phyloP scores from a whole-genome alignment of 768 basidiomycete species.

The Rhizopogon sp. region DNA sequence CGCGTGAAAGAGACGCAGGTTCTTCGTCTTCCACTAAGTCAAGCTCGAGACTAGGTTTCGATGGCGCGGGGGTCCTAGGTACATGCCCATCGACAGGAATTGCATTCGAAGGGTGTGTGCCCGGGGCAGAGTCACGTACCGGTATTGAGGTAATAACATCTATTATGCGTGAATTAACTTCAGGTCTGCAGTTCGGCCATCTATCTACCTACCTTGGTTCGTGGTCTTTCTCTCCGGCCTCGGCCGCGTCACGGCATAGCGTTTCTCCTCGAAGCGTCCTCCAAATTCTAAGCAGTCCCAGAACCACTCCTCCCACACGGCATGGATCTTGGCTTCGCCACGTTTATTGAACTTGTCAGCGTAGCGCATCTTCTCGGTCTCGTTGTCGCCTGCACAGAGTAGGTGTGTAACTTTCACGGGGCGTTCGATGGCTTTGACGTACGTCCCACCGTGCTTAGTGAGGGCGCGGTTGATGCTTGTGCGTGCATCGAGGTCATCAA shows the following conservation, averaged over 20 bases:
- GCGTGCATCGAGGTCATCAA: constrained; percentile 56
- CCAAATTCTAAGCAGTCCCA: constrained; percentile 85
- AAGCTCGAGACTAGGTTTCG: constrained; percentile 11
- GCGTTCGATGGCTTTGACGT: constrained; percentile 71
- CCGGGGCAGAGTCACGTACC: constrained; percentile 11
- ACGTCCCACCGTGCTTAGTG: constrained; percentile 56
- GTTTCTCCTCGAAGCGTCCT: constrained; percentile 60
- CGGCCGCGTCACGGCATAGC: constrained; percentile 54
- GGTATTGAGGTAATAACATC: constrained; percentile 3
- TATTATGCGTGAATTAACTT: background rate
- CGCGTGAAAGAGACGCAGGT: constrained; percentile 49
- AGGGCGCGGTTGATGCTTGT: constrained; percentile 61
- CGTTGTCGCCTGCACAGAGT: constrained; percentile 62
- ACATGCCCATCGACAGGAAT: constrained; percentile 9
- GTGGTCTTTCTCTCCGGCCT: constrained; percentile 49
- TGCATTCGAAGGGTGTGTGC: constrained; percentile 10
- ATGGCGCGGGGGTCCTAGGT: constrained; percentile 16
- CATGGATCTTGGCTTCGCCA: constrained; percentile 66
- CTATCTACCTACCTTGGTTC: constrained; percentile 15
- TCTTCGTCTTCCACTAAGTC: constrained; percentile 49
- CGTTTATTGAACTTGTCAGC: constrained; percentile 68
- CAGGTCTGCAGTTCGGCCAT: background rate
- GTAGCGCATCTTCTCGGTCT: constrained; percentile 74
- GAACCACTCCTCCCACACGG: constrained; percentile 97
- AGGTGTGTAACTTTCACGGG: constrained; percentile 83